A percentile compares a stretch with the other conserved stretches of the same genome.
Evolutionary conservation across 371 early-diverging fungal genomes (phyloP).

Genomic region (Parasitella parasitica): DNA sequence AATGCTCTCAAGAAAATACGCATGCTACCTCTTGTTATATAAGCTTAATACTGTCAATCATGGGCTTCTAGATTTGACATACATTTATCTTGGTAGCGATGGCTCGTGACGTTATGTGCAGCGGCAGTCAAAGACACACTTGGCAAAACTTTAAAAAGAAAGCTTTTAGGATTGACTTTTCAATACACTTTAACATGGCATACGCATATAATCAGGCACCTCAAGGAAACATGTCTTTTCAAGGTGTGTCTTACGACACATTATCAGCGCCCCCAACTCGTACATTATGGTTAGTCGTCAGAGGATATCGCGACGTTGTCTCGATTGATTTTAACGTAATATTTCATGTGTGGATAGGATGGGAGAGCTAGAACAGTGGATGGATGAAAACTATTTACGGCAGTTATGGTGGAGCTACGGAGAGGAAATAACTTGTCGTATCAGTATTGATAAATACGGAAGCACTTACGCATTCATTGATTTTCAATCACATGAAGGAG

Average conservation of each 20-base stretch:
- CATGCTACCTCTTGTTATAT: no score
- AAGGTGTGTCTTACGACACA: background rate
- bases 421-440: slow-evolving; percentile 48
- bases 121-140: no score
- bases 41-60: no score
- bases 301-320: background rate
- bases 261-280: slow-evolving; percentile 7
- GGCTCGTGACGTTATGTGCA: no score
- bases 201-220: background rate
- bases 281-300: slow-evolving; percentile 4
- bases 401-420: slow-evolving; percentile 67
- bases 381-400: slow-evolving; percentile 74
- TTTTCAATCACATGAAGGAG: slow-evolving; percentile 54
- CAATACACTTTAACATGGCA: background rate
- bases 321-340: background rate
- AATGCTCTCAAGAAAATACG: no score
- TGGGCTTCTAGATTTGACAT: no score
- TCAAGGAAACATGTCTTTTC: background rate
- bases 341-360: slow-evolving; percentile 43
- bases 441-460: slow-evolving; percentile 23
- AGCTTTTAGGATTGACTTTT: no score
- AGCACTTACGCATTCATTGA: slow-evolving; percentile 71
- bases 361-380: slow-evolving; percentile 81
- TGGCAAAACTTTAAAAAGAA: no score
- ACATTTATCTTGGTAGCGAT: no score